phyloP scores from a whole-genome alignment of 352 stramenopile genomes.

The Globisporangium cylindrosporum region DNA sequence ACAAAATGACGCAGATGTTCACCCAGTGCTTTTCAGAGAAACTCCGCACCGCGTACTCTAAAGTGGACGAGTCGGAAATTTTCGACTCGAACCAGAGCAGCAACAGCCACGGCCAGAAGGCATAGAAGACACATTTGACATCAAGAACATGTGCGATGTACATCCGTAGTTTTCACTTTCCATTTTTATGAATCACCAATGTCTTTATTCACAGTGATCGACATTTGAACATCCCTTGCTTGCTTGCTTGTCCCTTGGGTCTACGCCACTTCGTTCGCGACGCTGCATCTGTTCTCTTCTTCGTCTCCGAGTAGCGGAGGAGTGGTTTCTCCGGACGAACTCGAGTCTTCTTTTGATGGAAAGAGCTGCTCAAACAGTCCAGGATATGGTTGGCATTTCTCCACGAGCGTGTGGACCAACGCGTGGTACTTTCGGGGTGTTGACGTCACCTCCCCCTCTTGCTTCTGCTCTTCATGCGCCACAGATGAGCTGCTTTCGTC shows the following conservation, averaged over 20 bases:
- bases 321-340: conserved; percentile 21
- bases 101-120: conserved; percentile 11
- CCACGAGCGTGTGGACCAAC: conserved; percentile 53
- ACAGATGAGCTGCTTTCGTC: conserved; percentile 11
- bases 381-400: conserved; percentile 46
- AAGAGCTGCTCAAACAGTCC: conserved; percentile 58
- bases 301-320: conserved; percentile 18
- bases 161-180: not conserved
- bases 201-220: conserved; percentile 6
- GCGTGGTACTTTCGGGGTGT: conserved; percentile 14
- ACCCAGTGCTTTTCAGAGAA: conserved; percentile 80
- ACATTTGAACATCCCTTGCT: not conserved
- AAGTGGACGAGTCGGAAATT: conserved; percentile 53
- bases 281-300: not conserved
- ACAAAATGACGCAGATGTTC: conserved; percentile 62
- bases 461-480: not conserved
- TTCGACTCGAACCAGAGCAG: conserved; percentile 34
- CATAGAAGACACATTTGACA: not conserved
- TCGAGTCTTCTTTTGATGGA: conserved; percentile 38
- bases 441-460: not conserved
- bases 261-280: conserved; percentile 10
- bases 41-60: conserved; percentile 49
- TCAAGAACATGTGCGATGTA: not conserved
- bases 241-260: not conserved
- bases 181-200: conserved; percentile 5